These are phyloP conservation scores for Adansonia digitata DNA, from an alignment of 345 rosid species.

Conservation along the genomic window DNA sequence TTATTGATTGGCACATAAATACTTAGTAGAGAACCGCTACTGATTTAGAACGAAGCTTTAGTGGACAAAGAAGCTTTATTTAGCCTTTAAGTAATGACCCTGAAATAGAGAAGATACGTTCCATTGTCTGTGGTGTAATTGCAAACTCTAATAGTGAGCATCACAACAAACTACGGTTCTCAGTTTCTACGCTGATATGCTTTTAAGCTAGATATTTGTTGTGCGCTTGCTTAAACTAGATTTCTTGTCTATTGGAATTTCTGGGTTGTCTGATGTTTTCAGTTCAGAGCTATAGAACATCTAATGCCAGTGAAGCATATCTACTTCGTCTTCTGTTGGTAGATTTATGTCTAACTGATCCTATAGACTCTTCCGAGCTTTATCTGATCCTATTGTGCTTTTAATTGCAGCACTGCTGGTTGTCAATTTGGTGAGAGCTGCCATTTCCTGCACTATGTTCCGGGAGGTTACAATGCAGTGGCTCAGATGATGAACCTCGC, in stretches of 20 bases:
- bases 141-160: background rate
- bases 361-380: background rate
- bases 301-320: background rate
- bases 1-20: background rate
- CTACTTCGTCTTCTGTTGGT: background rate
- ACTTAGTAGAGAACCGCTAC: background rate
- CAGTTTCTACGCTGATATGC: background rate
- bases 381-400: slow-evolving; percentile 10
- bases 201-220: background rate
- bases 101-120: background rate
- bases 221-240: background rate
- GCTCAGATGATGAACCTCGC: slow-evolving; percentile 71
- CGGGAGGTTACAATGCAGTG: slow-evolving; percentile 78
- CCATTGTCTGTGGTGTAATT: background rate
- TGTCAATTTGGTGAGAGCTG: slow-evolving; percentile 94
- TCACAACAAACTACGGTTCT: background rate
- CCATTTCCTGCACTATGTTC: slow-evolving; percentile 77
- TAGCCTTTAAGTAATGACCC: too few species aligned
- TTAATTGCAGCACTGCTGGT: slow-evolving; percentile 66
- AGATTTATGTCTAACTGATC: background rate
- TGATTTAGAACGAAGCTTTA: background rate
- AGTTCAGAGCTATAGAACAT: background rate
- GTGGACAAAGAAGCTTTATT: background rate
- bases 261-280: background rate
- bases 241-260: background rate